phyloP scores from a whole-genome alignment of 352 stramenopile genomes.

The Thalassiosira ordinaria region DNA sequence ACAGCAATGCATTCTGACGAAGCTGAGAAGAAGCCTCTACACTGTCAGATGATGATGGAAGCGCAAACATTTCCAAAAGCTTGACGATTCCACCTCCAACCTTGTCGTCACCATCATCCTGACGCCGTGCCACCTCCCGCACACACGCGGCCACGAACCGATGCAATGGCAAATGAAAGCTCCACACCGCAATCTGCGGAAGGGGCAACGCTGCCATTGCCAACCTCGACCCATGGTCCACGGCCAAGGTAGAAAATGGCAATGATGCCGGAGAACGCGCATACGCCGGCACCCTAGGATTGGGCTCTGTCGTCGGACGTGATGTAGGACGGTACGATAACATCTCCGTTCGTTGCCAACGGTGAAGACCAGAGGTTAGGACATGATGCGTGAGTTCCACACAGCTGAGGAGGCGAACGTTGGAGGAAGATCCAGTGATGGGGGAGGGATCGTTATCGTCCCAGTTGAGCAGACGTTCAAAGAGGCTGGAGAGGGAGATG shows the following conservation, averaged over 20 bases:
- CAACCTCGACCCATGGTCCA: constrained; percentile 53
- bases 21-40: constrained; percentile 31
- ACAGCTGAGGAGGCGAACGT: constrained; percentile 57
- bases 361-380: constrained; percentile 58
- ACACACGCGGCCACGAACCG: constrained; percentile 85
- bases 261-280: constrained; percentile 58
- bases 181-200: constrained; percentile 76
- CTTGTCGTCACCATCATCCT: constrained; percentile 15
- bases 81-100: constrained; percentile 36
- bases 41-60: constrained; percentile 10
- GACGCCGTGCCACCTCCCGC: constrained; percentile 71
- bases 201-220: constrained; percentile 74
- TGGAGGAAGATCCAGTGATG: constrained; percentile 40
- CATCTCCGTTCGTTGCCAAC: constrained; percentile 77
- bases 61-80: constrained; percentile 55
- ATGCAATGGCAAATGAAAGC: constrained; percentile 88
- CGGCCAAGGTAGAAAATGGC: constrained; percentile 77
- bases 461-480: constrained; percentile 86
- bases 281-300: constrained; percentile 39
- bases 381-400: constrained; percentile 71
- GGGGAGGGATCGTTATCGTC: constrained; percentile 66
- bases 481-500: constrained; percentile 86
- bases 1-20: constrained; percentile 52
- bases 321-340: constrained; percentile 59
- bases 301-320: constrained; percentile 29